Conservation (phyloP, 2,329 filamentous ascomycete species). For the Pseudophaeomoniella oleicola region DNA sequence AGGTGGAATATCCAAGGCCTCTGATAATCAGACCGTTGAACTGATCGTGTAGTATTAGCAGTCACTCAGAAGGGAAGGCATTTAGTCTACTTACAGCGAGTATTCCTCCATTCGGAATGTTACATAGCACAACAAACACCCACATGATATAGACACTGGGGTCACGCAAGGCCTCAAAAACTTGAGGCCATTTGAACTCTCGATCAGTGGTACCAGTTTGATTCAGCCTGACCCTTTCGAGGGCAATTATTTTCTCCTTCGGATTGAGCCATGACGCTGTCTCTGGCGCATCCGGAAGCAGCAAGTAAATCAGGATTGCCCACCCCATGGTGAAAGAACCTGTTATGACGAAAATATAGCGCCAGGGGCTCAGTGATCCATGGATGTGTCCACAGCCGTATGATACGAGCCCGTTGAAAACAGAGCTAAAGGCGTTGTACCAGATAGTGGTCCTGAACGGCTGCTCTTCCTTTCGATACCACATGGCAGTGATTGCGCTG, state of each 20-base stretch:
- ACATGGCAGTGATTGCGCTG: constrained; percentile 37
- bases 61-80: constrained; percentile 48
- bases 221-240: constrained; percentile 37
- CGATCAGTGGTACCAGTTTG: constrained; percentile 39
- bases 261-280: constrained; percentile 28
- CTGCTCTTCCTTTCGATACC: constrained; percentile 32
- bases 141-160: constrained; percentile 23
- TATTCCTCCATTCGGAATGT: constrained; percentile 21
- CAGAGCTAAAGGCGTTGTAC: constrained; percentile 30
- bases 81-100: constrained; percentile 39
- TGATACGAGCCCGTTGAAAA: constrained; percentile 18
- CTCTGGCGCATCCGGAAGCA: constrained; percentile 36
- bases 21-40: constrained; percentile 20
- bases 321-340: constrained; percentile 16
- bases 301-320: constrained; percentile 9
- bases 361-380: constrained; percentile 35
- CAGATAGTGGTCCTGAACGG: constrained; percentile 38
- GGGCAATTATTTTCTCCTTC: constrained; percentile 30
- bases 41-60: constrained; percentile 35
- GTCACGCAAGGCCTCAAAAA: constrained; percentile 33
- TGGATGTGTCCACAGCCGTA: constrained; percentile 45
- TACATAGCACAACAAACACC: constrained; percentile 15
- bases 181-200: constrained; percentile 31
- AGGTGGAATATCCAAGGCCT: constrained; percentile 18
- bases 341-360: constrained; percentile 28